Evolutionary conservation across 805 yeast species (phyloP), one percentile per base, ranked within the genome.

Genomic region (Starmerella floricola): DNA sequence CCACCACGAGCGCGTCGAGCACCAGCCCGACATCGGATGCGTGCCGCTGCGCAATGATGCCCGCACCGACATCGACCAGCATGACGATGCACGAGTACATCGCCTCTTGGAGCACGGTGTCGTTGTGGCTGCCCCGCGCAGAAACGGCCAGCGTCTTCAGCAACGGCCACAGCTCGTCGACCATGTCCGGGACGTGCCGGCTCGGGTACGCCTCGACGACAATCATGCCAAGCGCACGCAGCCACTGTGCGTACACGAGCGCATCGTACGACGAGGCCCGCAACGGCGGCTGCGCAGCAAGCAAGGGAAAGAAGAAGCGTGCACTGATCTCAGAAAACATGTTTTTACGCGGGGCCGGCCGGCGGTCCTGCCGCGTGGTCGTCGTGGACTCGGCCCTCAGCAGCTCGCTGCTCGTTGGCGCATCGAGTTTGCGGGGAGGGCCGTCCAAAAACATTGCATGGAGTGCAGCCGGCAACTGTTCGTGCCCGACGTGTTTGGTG

Each of bases 131-230:
- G 6, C 26, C 26, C 10, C 10, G 6, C 10, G 15, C 23, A 21
- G 27, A 6, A 6, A 27, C 35, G 2, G 45, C 31, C 16, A 48
- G 40, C 3, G 47, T 38, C 19, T 48, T 37, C 11, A 61, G 44
- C 8, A 61, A 34, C 1, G 51, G 51, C 35, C 78, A 47, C 41
- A 69, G 58, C 47, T 79, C 86, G 2, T 60, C 55, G 1, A 72
- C 63, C 83, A 81, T 78, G 29, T 73, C 81, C 1, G 61, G 55
- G 19, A 75, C 54, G 34, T 72, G 69, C 1, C 61, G 48, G 0
- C 74, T 61, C 1, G 84, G 85, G 46, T 73, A 70, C 0, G 80
- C 74, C 38, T 75, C 62, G 40, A 73, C 74, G 17, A 78, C 55
- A 2, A 80, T 51, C n/a, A 79, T 53, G 0, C 74, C 66, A 41